Base-by-base conservation (phyloP, 768 basidiomycete genomes). In the Gyrodon lividus region DNA sequence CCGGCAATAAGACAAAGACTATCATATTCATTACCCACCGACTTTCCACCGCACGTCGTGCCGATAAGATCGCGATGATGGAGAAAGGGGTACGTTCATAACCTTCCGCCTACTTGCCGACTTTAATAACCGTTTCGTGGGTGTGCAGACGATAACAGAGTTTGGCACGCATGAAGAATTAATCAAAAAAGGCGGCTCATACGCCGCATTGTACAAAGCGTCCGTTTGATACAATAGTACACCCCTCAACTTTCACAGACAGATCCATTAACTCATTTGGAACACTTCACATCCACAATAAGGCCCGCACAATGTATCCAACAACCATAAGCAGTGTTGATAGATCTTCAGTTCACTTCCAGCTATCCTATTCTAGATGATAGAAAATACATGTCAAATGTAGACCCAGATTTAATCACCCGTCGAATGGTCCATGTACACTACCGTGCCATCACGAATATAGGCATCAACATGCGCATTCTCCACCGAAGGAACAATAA, bases 61-160 rank as follows among this genome's bases (percentile, higher is more conserved):
- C 90, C 55, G 88, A 92, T 72, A 90, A 89, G 70, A 81, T 91
- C 57, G 89, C 87, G 38, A 87, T 90, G 83, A 89, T 91, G 86
- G 85, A 90, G 59, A 77, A 79, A 60, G 89, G 89, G 50, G 77
- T 78, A 57, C 54, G 77, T 74, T n/a, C 38, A 41, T 52, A 26
- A 42, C 47, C 28, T 23, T 55, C 45, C 52, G 17, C 40, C 51
- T 39, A 43, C 54, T 56, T 50, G 43, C 50, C 26, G 14, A 30
- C 19, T 43, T 56, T 64, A 56, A 65, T 67, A 23, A 51, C 63
- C 61, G 61, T 56, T 45, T 38, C 39, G 28, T 56, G 14, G 43
- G 35, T 64, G 34, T 40, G 34, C 55, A 89, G 87, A 84, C 79
- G 3, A 84, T 90, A 60, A 77, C 80, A 24, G 87, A 90, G 68